Base-by-base conservation (phyloP, 2,329 filamentous ascomycete species). In the Xylaria sp. region DNA sequence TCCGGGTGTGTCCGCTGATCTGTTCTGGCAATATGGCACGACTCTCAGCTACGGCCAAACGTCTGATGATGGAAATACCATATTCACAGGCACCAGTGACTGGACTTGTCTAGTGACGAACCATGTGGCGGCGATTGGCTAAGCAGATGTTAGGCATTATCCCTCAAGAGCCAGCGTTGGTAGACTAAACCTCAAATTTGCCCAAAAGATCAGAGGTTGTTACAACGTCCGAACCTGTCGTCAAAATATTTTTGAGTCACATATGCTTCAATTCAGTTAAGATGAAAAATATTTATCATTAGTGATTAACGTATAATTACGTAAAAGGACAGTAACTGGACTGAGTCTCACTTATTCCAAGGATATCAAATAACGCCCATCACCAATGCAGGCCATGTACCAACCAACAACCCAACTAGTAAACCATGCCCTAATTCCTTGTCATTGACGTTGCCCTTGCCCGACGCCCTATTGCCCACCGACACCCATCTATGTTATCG, bases 91-190 rank as follows among this genome's bases (percentile, higher is more conserved):
- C 21, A 80, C 77, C 19, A 75, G 74, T 12, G 79, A 83, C 24
- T 84, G 80, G 75, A 78, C 78, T 12, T 85, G 83, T 69, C 71
- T 85, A 65, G 81, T 84, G 30, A 81, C 79, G 6, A 76, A 85
- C 54, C 82, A 85, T 69, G 78, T 85, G n/a, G 73, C 74, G 36
- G 76, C 73, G 32, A 81, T 81, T 21, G 4, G 4, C 30, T 65
- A 27, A 59, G 56, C 6, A 47, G 32, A 42, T 9, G 19, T 36
- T n/a, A 5, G 19, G 32, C 2, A 14, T 48, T 11, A 27, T 34
- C 36, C n/a, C n/a, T n/a, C n/a, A n/a, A n/a, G 24, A 24, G 30
- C 12, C 11, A 36, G 30, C 30, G 14, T 12, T 11, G 51, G 27
- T 1, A 42, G 30, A 24, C 14, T 56, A 39, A 36, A 32, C 1